Percentiles rank a stretch among this genome's conserved stretches.
Conservation (phyloP, 2,329 filamentous ascomycete genomes). For the Colletotrichum godetiae region DNA sequence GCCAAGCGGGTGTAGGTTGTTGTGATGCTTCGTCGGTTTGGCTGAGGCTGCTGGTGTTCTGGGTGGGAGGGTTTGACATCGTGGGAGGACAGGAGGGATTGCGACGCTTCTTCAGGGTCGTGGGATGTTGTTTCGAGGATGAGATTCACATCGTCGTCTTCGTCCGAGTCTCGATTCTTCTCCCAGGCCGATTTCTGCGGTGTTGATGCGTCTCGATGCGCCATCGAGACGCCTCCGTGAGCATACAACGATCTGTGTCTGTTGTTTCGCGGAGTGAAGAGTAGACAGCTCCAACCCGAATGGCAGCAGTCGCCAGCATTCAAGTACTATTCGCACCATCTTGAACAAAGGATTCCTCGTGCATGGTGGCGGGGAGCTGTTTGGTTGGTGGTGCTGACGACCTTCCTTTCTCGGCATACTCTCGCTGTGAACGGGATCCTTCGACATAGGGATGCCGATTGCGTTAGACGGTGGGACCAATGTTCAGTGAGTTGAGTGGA, state of each 20-base stretch:
- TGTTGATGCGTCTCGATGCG: not conserved
- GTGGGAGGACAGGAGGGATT: not conserved
- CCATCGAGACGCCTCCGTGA: not conserved
- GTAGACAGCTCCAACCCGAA: rapidly evolving
- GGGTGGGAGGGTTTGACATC: not conserved
- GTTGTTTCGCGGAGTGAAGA: too few relatives aligned
- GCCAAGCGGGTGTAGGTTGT: not conserved
- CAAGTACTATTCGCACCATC: not conserved
- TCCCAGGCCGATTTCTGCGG: not conserved
- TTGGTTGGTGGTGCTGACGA: not conserved
- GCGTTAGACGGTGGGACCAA: too few relatives aligned
- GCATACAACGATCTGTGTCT: rapidly evolving
- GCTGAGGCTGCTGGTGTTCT: not conserved
- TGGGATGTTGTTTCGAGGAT: not conserved
- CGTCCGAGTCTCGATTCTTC: not conserved
- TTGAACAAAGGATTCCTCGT: slow-evolving; percentile 2
- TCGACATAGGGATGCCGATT: not conserved
- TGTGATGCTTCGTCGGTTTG: not conserved
- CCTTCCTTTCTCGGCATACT: slow-evolving; percentile 11
- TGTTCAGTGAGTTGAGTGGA: too few relatives aligned
- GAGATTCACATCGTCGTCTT: not conserved
- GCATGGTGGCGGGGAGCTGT: not conserved
- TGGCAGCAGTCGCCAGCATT: not conserved
- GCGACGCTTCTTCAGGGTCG: not conserved
- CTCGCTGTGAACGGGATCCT: not conserved